Evolutionary conservation across 2,329 filamentous ascomycete genomes (phyloP).

Genomic region (Claviceps monticola): DNA sequence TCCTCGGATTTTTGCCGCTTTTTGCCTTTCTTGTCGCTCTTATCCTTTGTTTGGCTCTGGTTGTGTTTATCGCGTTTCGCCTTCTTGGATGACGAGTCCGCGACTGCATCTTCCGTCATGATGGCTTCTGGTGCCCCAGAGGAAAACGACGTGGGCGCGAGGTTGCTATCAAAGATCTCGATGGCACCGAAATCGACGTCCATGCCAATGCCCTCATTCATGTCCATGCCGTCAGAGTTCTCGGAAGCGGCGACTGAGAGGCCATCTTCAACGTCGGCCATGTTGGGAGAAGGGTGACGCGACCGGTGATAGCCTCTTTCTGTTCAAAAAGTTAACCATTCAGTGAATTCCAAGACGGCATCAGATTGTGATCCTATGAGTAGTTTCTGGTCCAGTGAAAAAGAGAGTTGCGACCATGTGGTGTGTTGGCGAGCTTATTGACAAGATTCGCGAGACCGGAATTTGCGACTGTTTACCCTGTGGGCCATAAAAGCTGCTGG

Average conservation of each 20-base stretch:
- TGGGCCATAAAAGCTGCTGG: slow-evolving; percentile 10
- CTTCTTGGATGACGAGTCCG: slow-evolving; percentile 12
- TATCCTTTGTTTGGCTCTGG: slow-evolving; percentile 9
- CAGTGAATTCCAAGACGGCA: slow-evolving; percentile 8
- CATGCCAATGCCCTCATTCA: slow-evolving; percentile 10
- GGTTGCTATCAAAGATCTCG: slow-evolving; percentile 26
- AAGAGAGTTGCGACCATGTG: slow-evolving; percentile 21
- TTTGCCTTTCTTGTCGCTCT: slow-evolving; percentile 17
- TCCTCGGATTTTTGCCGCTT: slow-evolving; percentile 7
- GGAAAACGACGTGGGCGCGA: slow-evolving; percentile 16
- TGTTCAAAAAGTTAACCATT: slow-evolving; percentile 1
- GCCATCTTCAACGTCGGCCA: slow-evolving; percentile 13
- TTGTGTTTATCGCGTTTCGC: slow-evolving; percentile 19
- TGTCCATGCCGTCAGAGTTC: slow-evolving; percentile 12
- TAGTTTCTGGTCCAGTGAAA: slow-evolving; percentile 18
- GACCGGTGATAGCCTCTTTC: neutral
- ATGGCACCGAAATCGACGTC: slow-evolving; percentile 22
- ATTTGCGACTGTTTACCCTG: slow-evolving; percentile 7
- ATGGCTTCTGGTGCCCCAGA: slow-evolving; percentile 19
- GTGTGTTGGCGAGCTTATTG: slow-evolving; percentile 16
- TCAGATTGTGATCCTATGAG: slow-evolving; percentile 15
- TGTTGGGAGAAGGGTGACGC: slow-evolving; percentile 5
- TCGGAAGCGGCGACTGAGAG: slow-evolving; percentile 13
- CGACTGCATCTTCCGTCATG: slow-evolving; percentile 14
- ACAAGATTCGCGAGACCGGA: slow-evolving; percentile 6